Conservation (phyloP, 1,139 yeast species). For the Insectozyma bohioensis region DNA sequence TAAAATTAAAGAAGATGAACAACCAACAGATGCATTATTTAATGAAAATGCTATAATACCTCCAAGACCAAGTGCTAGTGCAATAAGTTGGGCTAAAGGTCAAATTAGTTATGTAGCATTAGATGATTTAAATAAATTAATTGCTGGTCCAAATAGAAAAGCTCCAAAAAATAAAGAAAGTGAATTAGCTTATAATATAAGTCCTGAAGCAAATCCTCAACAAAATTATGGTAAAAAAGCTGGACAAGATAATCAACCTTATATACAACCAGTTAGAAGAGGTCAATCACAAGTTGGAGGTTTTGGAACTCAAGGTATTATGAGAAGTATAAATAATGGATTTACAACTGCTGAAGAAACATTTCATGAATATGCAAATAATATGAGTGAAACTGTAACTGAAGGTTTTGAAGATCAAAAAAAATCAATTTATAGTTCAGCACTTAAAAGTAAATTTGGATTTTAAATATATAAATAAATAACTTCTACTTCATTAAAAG, state of each 20-base stretch:
- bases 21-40: constrained; percentile 52
- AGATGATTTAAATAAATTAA: constrained; percentile 56
- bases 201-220: constrained; percentile 47
- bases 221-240: constrained; percentile 26
- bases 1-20: constrained; percentile 14
- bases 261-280: constrained; percentile 49
- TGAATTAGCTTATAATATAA: constrained; percentile 53
- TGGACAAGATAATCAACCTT: constrained; percentile 32
- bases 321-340: constrained; percentile 52
- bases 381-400: constrained; percentile 52
- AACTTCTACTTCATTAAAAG: no score
- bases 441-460: constrained; percentile 56
- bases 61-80: constrained; percentile 75
- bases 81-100: constrained; percentile 88
- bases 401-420: constrained; percentile 53
- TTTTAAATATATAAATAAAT: constrained; percentile 23
- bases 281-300: constrained; percentile 16
- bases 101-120: constrained; percentile 54
- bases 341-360: constrained; percentile 55
- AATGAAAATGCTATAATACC: constrained; percentile 65
- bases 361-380: constrained; percentile 57
- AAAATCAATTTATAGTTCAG: constrained; percentile 50
- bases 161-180: constrained; percentile 56
- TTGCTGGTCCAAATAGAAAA: constrained; percentile 63
- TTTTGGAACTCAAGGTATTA: constrained; percentile 36